These are phyloP conservation scores for Ascochyta koolunga DNA, from an alignment of 2,329 filamentous ascomycete species.

Conservation along the genomic window DNA sequence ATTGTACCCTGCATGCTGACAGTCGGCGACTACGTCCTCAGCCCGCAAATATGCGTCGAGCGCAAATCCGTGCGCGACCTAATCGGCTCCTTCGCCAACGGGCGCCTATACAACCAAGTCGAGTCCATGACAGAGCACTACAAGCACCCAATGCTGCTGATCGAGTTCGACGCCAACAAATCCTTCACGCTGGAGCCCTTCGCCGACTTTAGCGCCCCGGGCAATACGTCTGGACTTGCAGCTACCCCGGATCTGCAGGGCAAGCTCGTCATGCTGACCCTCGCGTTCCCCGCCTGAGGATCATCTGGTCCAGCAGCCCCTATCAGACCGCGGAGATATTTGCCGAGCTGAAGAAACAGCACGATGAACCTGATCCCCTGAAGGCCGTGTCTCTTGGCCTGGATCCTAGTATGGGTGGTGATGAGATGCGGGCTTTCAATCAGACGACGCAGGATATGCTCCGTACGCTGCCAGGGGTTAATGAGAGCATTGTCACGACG, in stretches of 20 bases:
- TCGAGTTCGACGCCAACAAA: constrained; percentile 97
- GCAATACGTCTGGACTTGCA: constrained; percentile 63
- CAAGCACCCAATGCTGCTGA: constrained; percentile 85
- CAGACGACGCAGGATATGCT: constrained; percentile 91
- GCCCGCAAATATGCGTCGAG: constrained; percentile 89
- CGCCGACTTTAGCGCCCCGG: constrained; percentile 49
- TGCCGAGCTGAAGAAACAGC: constrained; percentile 86
- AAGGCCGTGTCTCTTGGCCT: constrained; percentile 84
- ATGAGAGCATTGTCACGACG: constrained; percentile 73
- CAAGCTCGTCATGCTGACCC: constrained; percentile 88
- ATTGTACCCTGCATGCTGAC: constrained; percentile 95
- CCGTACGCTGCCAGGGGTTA: constrained; percentile 78
- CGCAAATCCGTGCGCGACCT: constrained; percentile 92
- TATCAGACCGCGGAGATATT: constrained; percentile 99
- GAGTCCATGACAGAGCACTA: constrained; percentile 96
- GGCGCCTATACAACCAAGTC: constrained; percentile 87
- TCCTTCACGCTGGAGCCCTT: constrained; percentile 84
- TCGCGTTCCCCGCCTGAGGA: constrained; percentile 85
- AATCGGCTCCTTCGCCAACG: constrained; percentile 89
- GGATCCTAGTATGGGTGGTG: constrained; percentile 61
- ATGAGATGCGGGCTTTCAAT: constrained; percentile 74
- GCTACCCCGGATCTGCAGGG: constrained; percentile 79
- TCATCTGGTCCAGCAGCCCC: constrained; percentile 92
- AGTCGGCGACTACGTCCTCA: constrained; percentile 94
- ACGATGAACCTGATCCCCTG: constrained; percentile 88